Evolutionary conservation across 176 grass and related monocot genomes (phyloP), one percentile per base, ranked within the genome.

Genomic region (Musa acuminata): DNA sequence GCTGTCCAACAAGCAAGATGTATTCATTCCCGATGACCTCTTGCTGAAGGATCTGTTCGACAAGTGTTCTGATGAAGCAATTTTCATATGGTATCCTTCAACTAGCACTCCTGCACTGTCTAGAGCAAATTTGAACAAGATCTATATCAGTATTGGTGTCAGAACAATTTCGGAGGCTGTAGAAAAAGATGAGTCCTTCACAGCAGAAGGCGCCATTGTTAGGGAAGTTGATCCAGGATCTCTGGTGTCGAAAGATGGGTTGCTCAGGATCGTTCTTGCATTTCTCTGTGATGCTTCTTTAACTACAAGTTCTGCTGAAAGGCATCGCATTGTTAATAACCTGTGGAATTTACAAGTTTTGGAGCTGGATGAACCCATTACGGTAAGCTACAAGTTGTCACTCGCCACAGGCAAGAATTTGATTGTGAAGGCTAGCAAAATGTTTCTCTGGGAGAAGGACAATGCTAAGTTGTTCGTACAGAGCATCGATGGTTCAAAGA

Each of bases 11-110:
- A 94, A 86, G 72, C 26, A 65, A 11, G 78, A 90, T 69, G 74
- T 84, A 20, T 90, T 94, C 68, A 86, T 94, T 65, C 83, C 85
- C 4, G 87, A 94, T 52, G 91, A 94, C 67, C 82, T 94, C 52
- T 19, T 87, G 8, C 80, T 88, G 1, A 79, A 81, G 74, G 83
- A 87, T 51, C 68, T 94, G 24, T 94, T 94, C n/a, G 74, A 59
- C 7, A 78, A 35, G 64, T 13, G 64, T 53, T n/a, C 78, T 81
- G 29, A 77, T 11, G 63, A 87, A 12, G 51, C 85, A 11, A 2
- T 87, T 13, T 90, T 90, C 49, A 78, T 90, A 12, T 95, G 91
- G 91, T 95, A 84, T 24, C 85, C 91, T 72, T 7, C 49, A 13
- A 69, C 74, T 14, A 82, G 8, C 8, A 17, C 20, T 20, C 55